These are phyloP conservation scores for Phytophthora pisi DNA, from an alignment of 352 stramenopile genomes.

Conservation along the genomic window DNA sequence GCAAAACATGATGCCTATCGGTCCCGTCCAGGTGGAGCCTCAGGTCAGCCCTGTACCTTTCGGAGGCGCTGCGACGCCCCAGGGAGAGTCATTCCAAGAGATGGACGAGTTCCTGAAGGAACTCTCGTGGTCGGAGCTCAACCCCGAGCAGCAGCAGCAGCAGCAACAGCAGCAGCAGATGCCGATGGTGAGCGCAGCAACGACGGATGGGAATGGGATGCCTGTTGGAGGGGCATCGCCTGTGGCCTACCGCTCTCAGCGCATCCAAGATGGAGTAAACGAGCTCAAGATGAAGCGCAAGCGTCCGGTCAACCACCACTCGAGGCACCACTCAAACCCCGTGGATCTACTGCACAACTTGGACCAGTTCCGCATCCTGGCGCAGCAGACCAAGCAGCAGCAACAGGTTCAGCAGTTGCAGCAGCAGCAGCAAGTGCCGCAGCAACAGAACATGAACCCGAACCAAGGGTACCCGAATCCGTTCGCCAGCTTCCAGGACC, in stretches of 20 bases:
- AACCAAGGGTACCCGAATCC: slow-evolving; percentile 42
- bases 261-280: slow-evolving; percentile 69
- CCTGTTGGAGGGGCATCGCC: slow-evolving; percentile 28
- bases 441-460: slow-evolving; percentile 37
- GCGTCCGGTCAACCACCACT: slow-evolving; percentile 56
- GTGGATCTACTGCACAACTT: slow-evolving; percentile 81
- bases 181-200: slow-evolving; percentile 6
- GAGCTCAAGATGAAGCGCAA: slow-evolving; percentile 87
- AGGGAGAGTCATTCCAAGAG: slow-evolving; percentile 48
- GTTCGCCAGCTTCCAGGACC: slow-evolving; percentile 41
- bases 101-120: slow-evolving; percentile 64
- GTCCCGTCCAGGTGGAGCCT: slow-evolving; percentile 32
- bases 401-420: slow-evolving; percentile 37
- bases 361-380: slow-evolving; percentile 72
- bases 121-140: slow-evolving; percentile 49
- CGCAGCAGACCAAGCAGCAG: slow-evolving; percentile 63
- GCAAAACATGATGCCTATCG: slow-evolving; percentile 40
- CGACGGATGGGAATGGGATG: slow-evolving; percentile 16
- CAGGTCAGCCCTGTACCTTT: slow-evolving; percentile 36
- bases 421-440: slow-evolving; percentile 22
- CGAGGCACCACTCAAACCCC: slow-evolving; percentile 75
- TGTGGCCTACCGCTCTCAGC: slow-evolving; percentile 61
- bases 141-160: slow-evolving; percentile 27
- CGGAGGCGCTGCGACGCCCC: slow-evolving; percentile 6
- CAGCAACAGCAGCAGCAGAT: slow-evolving; percentile 17